These are phyloP conservation scores for Pelargonium myrrhifolium DNA, from an alignment of 441 rosid genomes.

Conservation along the genomic window DNA sequence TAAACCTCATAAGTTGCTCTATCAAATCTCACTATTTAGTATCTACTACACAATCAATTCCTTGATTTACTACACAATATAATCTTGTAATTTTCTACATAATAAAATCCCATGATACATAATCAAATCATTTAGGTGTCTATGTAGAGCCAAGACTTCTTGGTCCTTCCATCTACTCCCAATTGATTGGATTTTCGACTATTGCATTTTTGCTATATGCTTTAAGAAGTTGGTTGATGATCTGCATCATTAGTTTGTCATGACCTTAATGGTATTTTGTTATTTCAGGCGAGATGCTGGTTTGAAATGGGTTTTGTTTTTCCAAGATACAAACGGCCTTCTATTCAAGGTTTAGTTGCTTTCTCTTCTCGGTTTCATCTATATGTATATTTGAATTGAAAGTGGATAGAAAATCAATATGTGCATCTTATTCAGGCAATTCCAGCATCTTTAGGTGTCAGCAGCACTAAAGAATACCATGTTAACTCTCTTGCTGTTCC, in stretches of 20 bases:
- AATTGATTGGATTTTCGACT: background rate
- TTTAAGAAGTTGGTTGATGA: background rate
- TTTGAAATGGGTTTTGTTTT: conserved; percentile 82
- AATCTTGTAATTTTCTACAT: too few species aligned
- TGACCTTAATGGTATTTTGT: conserved; percentile 5
- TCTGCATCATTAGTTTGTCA: background rate
- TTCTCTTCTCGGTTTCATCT: background rate
- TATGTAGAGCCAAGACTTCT: background rate
- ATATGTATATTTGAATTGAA: background rate
- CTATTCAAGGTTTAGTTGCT: conserved; percentile 65
- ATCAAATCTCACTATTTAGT: too few species aligned
- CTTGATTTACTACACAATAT: too few species aligned
- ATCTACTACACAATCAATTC: too few species aligned
- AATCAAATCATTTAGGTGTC: background rate
- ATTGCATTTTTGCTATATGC: background rate
- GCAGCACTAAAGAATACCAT: conserved; percentile 70
- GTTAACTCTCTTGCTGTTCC: conserved; percentile 98
- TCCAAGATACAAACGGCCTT: conserved; percentile 98
- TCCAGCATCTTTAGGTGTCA: conserved; percentile 88
- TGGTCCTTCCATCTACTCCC: background rate
- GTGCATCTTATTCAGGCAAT: conserved; percentile 50
- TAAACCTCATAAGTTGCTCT: too few species aligned
- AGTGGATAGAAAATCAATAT: conserved; percentile 12
- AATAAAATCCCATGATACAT: too few species aligned
- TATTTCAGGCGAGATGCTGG: conserved; percentile 68